Evolutionary conservation across 2,329 filamentous ascomycete species (phyloP).

Genomic region (Aspergillus nomiae): DNA sequence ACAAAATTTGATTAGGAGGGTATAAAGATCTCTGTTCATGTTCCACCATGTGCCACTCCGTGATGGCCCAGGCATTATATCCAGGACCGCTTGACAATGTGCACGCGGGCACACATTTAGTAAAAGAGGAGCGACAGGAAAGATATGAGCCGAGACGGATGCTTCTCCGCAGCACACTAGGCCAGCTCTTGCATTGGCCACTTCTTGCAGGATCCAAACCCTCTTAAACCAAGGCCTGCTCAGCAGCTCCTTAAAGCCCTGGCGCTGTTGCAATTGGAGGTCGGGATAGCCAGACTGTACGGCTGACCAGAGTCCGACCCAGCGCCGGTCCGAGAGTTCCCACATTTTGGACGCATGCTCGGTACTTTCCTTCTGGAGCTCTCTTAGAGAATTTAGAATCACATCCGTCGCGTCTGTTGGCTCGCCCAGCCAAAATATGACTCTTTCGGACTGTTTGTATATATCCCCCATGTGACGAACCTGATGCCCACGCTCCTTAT

Average conservation of each 20-base stretch:
- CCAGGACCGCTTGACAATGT: background rate
- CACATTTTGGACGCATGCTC: background rate
- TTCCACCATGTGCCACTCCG: background rate
- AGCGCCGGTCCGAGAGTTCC: background rate
- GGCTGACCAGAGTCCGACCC: background rate
- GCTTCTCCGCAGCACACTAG: background rate
- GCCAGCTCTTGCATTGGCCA: background rate
- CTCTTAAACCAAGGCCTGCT: background rate
- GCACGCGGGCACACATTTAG: background rate
- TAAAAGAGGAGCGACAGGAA: background rate
- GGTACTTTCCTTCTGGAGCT: background rate
- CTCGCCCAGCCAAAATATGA: background rate
- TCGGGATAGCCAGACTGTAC: background rate
- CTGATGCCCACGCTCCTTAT: background rate
- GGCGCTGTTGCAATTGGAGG: rapidly evolving
- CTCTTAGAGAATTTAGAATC: background rate
- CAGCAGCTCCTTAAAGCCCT: background rate
- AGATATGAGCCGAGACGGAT: background rate
- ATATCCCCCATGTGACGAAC: background rate
- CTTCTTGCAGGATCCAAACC: background rate
- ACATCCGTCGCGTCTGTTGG: background rate
- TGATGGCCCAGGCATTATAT: background rate
- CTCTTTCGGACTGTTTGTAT: background rate
- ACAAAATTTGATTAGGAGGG: background rate
- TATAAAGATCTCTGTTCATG: background rate